Base-by-base conservation (phyloP, 2,329 filamentous ascomycete species). In the Geosmithia putterillii region DNA sequence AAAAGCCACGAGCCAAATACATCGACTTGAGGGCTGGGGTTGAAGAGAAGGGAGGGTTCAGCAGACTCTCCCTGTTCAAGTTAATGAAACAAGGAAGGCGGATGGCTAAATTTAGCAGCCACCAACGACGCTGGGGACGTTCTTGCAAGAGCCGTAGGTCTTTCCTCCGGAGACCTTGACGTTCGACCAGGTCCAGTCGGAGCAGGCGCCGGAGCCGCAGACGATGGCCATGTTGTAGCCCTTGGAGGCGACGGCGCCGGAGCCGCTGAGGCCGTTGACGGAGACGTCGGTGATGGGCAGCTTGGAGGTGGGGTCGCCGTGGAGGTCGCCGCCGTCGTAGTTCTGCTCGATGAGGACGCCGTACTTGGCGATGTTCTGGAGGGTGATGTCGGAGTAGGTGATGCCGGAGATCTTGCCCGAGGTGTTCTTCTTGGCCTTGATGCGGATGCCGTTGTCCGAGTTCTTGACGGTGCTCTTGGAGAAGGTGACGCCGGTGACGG, bases 201-300 rank as follows among this genome's bases (percentile, higher is more conserved):
- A 38, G 37, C 37, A 38, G 44, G 63, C 61, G 25, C 67, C 71
- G 36, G 54, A 57, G 14, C 66, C 74, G 50, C 74, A 78, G 15
- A 76, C 65, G 44, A 78, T 70, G 51, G 71, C 71, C 48, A 74
- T 55, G 42, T 70, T 55, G 18, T 57, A 62, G n/a, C 52, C 67
- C 7, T 48, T 49, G 2, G 55, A 55, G 28, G 54, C 45, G 40
- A 74, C 69, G 4, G 60, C 58, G 22, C 70, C 71, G 3, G 51
- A 18, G 10, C 43, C 43, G 5, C 15, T 62, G 45, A 74, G 60
- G 44, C 62, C 55, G 39, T 59, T 54, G 41, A 74, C 53, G 1
- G 60, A 65, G 7, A 75, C 48, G 7, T 61, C 65, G 8, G 70
- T 74, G 54, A 75, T 73, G n/a, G 70, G 70, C n/a, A 75, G 67